A percentile compares a stretch with the other conserved stretches of the same genome.
Evolutionary conservation across 1,284 basidiomycete species (phyloP).

Genomic region (Vanrija humicola): DNA sequence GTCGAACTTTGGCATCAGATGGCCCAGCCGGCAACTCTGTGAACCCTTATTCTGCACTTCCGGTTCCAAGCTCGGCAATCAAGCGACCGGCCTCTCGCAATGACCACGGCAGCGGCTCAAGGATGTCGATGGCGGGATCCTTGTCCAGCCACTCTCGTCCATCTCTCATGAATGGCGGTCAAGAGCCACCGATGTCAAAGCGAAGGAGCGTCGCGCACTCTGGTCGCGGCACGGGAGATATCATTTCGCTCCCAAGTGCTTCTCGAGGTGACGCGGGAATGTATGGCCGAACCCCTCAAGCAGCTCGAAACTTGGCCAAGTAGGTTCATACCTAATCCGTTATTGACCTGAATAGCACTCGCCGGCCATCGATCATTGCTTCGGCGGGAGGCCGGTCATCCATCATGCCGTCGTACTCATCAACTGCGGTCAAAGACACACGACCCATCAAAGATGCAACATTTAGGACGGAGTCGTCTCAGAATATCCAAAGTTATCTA

Average conservation of each 20-base stretch:
- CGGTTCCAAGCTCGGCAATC: constrained; percentile 57
- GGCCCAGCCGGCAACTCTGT: constrained; percentile 57
- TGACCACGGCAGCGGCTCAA: constrained; percentile 48
- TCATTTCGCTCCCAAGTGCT: neutral
- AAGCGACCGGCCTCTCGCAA: constrained; percentile 60
- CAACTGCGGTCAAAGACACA: constrained; percentile 60
- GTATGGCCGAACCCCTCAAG: constrained; percentile 69
- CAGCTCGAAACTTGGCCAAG: constrained; percentile 41
- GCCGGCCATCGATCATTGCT: constrained; percentile 58
- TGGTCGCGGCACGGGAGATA: neutral
- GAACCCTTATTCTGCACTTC: constrained; percentile 50
- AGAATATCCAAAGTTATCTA: constrained; percentile 68
- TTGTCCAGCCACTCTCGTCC: neutral
- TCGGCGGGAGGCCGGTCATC: constrained; percentile 55
- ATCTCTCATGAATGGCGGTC: neutral
- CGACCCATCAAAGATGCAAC: constrained; percentile 67
- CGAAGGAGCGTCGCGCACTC: no score
- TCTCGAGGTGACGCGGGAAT: constrained; percentile 55
- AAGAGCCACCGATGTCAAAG: no score
- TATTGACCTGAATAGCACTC: constrained; percentile 48
- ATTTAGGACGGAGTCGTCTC: constrained; percentile 68
- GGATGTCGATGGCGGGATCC: constrained; percentile 4
- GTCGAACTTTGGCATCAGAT: constrained; percentile 59
- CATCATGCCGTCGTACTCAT: constrained; percentile 39
- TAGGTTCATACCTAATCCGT: neutral